These are phyloP conservation scores for Rubia yunnanensis DNA, from an alignment of 257 asterid species.

Conservation along the genomic window DNA sequence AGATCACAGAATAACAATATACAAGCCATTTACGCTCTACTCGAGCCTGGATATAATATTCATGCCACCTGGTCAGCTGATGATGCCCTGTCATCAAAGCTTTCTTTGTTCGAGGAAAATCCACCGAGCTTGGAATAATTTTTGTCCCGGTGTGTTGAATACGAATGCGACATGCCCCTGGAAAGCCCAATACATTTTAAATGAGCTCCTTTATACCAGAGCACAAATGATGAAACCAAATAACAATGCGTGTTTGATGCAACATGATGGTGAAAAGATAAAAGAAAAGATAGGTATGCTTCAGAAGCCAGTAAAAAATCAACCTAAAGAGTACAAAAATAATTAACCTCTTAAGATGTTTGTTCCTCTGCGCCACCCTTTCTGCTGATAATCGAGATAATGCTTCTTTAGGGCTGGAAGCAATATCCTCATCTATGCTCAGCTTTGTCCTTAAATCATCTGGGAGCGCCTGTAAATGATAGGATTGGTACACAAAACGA, in stretches of 20 bases:
- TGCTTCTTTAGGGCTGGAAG: constrained; percentile 81
- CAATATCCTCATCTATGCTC: constrained; percentile 79
- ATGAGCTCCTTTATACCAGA: neutral
- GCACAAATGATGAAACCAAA: neutral
- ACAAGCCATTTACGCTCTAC: neutral
- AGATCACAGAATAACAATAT: neutral
- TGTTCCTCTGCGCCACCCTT: constrained; percentile 46
- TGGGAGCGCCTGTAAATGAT: constrained; percentile 67
- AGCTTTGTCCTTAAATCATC: constrained; percentile 90
- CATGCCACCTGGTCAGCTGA: constrained; percentile 41
- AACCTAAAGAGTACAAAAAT: neutral
- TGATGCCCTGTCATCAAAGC: constrained; percentile 44
- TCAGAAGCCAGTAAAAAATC: neutral
- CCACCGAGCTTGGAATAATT: constrained; percentile 33
- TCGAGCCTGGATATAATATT: neutral
- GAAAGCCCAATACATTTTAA: constrained; percentile 7
- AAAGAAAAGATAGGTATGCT: neutral
- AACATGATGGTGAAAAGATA: neutral
- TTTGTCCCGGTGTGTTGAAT: constrained; percentile 57
- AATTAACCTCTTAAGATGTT: constrained; percentile 51
- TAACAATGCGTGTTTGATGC: too few relatives aligned
- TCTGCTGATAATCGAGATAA: constrained; percentile 72
- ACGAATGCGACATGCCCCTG: constrained; percentile 89
- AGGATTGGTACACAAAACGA: constrained; percentile 15
- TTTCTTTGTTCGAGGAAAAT: constrained; percentile 19